A percentile compares a stretch with the other conserved stretches of the same genome.
phyloP scores from a whole-genome alignment of 2,329 filamentous ascomycete species.

The Fusarium cicatricum region DNA sequence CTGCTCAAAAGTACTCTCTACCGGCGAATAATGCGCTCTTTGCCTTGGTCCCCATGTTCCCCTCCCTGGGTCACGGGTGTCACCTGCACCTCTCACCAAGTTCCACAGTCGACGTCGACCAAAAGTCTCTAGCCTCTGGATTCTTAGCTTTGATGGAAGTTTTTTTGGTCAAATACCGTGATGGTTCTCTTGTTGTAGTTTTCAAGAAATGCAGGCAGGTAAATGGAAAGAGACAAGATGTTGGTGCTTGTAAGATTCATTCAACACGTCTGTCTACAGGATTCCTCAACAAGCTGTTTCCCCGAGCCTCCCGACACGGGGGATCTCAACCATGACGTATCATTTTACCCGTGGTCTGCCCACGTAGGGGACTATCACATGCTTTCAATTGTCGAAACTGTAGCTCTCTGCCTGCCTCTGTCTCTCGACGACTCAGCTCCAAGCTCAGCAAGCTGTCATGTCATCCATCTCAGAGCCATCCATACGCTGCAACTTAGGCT shows the following conservation, averaged over 20 bases:
- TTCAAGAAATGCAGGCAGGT: neutral
- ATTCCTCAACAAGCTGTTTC: neutral
- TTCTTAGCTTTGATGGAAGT: conserved; percentile 6
- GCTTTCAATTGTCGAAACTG: conserved; percentile 33
- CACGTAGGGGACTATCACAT: conserved; percentile 41
- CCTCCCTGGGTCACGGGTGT: conserved; percentile 31
- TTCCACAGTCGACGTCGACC: conserved; percentile 31
- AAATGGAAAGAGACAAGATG: neutral
- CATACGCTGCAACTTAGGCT: conserved; percentile 6
- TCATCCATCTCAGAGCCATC: neutral
- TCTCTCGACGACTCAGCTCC: conserved; percentile 24
- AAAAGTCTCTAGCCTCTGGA: conserved; percentile 19
- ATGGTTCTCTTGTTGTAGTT: too few relatives aligned
- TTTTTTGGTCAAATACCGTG: too few relatives aligned
- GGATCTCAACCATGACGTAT: conserved; percentile 27
- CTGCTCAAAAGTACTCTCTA: conserved; percentile 22
- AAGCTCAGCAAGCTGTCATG: conserved; percentile 7
- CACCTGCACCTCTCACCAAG: conserved; percentile 37
- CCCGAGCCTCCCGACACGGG: conserved; percentile 25
- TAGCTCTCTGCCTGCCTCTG: conserved; percentile 27
- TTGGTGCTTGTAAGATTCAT: neutral
- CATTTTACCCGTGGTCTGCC: conserved; percentile 32
- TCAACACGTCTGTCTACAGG: neutral
- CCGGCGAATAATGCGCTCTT: conserved; percentile 5
- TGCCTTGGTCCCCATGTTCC: conserved; percentile 23